Evolutionary conservation across 352 stramenopile genomes (phyloP).

Genomic region (Globisporangium alternatum): DNA sequence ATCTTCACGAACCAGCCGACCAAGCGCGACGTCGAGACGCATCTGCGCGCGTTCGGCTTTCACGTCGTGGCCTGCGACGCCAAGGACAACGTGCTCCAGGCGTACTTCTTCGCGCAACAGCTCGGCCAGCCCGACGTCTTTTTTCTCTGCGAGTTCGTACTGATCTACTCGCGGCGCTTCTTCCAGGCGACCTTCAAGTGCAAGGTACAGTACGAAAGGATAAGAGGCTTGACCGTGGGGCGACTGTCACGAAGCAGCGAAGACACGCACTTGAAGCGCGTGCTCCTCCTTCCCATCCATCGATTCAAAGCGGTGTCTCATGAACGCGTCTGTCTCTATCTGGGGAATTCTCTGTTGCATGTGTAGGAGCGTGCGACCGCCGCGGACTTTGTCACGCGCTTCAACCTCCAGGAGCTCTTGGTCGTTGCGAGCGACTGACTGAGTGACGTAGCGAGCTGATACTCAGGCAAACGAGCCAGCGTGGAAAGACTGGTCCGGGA

Average conservation of each 20-base stretch:
- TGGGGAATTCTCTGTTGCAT: neutral
- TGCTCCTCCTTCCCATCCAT: neutral
- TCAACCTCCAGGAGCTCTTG: slow-evolving; percentile 69
- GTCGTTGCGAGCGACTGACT: slow-evolving; percentile 27
- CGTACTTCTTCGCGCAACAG: slow-evolving; percentile 68
- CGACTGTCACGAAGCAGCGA: neutral
- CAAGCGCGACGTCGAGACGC: slow-evolving; percentile 36
- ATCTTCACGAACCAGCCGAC: slow-evolving; percentile 54
- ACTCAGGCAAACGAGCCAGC: slow-evolving; percentile 1
- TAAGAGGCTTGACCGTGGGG: neutral
- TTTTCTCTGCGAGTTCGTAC: slow-evolving; percentile 77
- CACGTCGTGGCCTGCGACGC: slow-evolving; percentile 52
- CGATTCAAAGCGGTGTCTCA: slow-evolving; percentile 9
- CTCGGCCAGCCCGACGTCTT: slow-evolving; percentile 34
- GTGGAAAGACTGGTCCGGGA: neutral
- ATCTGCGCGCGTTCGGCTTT: slow-evolving; percentile 48
- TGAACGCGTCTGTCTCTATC: slow-evolving; percentile 1
- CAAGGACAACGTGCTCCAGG: slow-evolving; percentile 55
- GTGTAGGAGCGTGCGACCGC: slow-evolving; percentile 42
- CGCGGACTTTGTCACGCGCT: slow-evolving; percentile 62
- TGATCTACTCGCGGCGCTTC: slow-evolving; percentile 67
- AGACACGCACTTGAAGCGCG: slow-evolving; percentile 5
- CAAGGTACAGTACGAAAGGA: slow-evolving; percentile 33
- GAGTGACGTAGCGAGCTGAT: neutral
- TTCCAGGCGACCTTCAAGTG: slow-evolving; percentile 85